phyloP scores from a whole-genome alignment of 108 stramenopile genomes.

The Discostella pseudostelligera region DNA sequence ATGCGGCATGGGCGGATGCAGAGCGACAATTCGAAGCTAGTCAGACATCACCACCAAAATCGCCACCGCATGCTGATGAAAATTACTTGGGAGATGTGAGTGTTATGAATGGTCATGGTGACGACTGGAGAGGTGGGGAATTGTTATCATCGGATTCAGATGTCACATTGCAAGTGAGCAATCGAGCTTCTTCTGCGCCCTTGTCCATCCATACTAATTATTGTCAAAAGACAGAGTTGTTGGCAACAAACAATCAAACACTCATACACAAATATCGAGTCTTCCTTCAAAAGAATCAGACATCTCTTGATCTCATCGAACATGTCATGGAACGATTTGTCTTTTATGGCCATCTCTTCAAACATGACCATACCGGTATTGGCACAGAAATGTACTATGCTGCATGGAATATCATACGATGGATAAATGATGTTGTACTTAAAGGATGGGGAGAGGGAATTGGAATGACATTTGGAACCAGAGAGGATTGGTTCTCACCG shows the following conservation, averaged over 20 bases:
- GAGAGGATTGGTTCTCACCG: slow-evolving; percentile 32
- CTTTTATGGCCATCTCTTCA: slow-evolving; percentile 27
- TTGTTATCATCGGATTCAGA: neutral
- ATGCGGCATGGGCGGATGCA: slow-evolving; percentile 13
- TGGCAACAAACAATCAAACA: neutral
- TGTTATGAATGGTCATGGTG: neutral
- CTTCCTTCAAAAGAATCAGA: slow-evolving; percentile 29
- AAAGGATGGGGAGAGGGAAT: slow-evolving; percentile 38
- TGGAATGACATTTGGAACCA: slow-evolving; percentile 31
- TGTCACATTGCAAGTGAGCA: no score
- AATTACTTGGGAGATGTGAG: no score
- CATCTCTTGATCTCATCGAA: slow-evolving; percentile 32
- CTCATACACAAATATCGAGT: slow-evolving; percentile 24
- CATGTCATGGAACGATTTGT: slow-evolving; percentile 35
- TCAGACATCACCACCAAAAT: neutral
- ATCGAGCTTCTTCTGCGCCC: no score
- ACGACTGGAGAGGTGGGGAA: neutral
- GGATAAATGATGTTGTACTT: slow-evolving; percentile 38
- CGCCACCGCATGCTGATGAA: no score
- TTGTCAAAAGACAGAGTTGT: neutral
- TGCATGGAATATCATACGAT: slow-evolving; percentile 33
- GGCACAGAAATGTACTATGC: slow-evolving; percentile 39
- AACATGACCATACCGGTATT: slow-evolving; percentile 21
- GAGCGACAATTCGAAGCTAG: neutral
- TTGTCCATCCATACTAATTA: no score